Evolutionary conservation across 1,284 basidiomycete genomes (phyloP).

Genomic region (Microbotryomycetes sp.): DNA sequence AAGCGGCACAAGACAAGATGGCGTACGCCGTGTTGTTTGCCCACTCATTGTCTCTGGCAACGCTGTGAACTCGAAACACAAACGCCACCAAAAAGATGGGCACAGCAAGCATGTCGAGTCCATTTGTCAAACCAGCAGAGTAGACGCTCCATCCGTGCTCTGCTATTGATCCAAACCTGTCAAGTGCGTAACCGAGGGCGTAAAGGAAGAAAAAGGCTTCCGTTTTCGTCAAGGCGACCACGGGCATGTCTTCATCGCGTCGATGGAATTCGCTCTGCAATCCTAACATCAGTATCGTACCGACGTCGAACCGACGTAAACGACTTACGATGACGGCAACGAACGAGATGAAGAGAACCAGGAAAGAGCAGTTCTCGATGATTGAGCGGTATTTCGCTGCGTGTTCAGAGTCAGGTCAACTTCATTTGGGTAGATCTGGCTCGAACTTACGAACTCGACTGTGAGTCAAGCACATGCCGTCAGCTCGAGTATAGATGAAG

Average conservation of each 20-base stretch:
- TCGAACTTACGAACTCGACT: slow-evolving; percentile 37
- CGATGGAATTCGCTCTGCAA: not conserved
- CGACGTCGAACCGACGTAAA: slow-evolving; percentile 24
- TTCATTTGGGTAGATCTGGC: slow-evolving; percentile 2
- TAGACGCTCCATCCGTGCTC: slow-evolving; percentile 40
- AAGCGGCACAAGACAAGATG: slow-evolving; percentile 40
- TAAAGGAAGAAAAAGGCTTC: slow-evolving; percentile 39
- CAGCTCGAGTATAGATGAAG: not conserved
- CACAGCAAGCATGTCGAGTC: slow-evolving; percentile 42
- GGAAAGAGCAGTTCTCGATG: slow-evolving; percentile 35
- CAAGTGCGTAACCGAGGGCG: slow-evolving; percentile 38
- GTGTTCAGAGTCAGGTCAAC: not conserved
- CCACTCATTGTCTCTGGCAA: slow-evolving; percentile 34
- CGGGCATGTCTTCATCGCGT: not conserved
- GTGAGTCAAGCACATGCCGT: too few relatives aligned
- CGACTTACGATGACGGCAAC: slow-evolving; percentile 39
- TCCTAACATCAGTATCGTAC: slow-evolving; percentile 34
- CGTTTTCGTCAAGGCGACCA: slow-evolving; percentile 11
- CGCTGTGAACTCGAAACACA: slow-evolving; percentile 38
- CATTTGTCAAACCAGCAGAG: slow-evolving; percentile 41
- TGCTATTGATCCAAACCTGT: slow-evolving; percentile 35
- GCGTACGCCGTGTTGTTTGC: slow-evolving; percentile 40
- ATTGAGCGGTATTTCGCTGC: slow-evolving; percentile 33
- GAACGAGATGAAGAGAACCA: slow-evolving; percentile 43
- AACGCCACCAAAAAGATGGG: slow-evolving; percentile 41